Base-by-base conservation (phyloP, 176 grass and related monocot species). In the Cenchrus purpureus region DNA sequence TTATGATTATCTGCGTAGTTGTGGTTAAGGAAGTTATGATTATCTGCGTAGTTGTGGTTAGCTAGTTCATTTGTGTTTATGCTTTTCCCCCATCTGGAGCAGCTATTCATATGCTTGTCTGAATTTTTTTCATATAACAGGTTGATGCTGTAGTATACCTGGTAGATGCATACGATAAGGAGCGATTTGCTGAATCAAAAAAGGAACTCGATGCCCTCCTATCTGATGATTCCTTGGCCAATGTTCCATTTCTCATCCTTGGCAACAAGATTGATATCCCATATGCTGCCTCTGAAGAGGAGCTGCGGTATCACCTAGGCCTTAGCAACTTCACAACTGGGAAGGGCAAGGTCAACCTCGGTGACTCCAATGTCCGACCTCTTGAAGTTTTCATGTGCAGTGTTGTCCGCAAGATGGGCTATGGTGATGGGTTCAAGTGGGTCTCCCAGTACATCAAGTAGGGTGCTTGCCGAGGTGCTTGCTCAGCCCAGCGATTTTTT, bases 321-420 rank as follows among this genome's bases (percentile, higher is more conserved):
- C 86, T 94, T 74, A 91, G 66, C 83, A 94, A 94, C 85, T 94
- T 94, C 83, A 94, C 92, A 66, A 94, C 92, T 3, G 89, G 92
- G 64, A 94, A 94, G 88, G 92, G 89, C 83, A 94, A 94, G 73
- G 92, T 94, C 56, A 94, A 84, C 84, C 92, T 94, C 40, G 80
- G 9, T 0, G 92, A 94, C 58, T 94, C 92, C 71, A 94, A 91
- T 28, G 92, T 94, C 32, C 86, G 92, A 6, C 89, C 92, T 63
- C 92, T 94, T 48, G 92, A 94, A 72, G 88, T 94, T 59, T 94
- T 94, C 83, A 94, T 94, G 92, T 94, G 92, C 89, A 94, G 92
- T 70, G 87, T 94, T 77, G 92, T 94, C 60, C 89, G 92, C 80
- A 94, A 94, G 79, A 94, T 94, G 92, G 92, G 92, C n/a, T 94